Evolutionary conservation across 352 stramenopile genomes (phyloP), one percentile per base, ranked within the genome.

Genomic region (Globisporangium spiculum): DNA sequence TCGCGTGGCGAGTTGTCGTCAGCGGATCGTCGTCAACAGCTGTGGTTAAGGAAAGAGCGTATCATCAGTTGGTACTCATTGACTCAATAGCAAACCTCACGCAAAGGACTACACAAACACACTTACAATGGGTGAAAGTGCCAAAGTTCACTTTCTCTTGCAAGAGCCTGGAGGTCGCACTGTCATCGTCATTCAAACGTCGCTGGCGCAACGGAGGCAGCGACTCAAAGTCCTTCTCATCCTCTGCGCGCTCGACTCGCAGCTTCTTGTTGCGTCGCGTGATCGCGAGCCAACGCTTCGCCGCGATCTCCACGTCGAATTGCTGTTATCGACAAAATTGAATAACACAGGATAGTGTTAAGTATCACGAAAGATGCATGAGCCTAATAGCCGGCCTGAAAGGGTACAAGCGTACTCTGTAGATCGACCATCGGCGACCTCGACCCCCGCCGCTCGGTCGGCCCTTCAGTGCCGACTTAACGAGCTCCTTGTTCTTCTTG

Each of bases 371-470:
- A 32, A 32, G 30, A 2, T 26, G 36, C 0, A 41, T 32, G 36
- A 10, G 36, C 14, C 5, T 32, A 46, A 50, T 20, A 44, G 24
- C 32, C 60, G 59, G 5, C 9, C 12, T 46, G 2, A 12, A 46
- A 9, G 10, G 16, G 22, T 59, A 48, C 22, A 34, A 46, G 75
- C 68, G 63, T 75, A 92, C 85, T 32, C 75, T 70, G 67, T 88
- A 93, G 68, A 93, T 79, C 10, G 82, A 91, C 85, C 85, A 93
- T 14, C 78, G 75, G 2, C 80, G 80, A 12, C 78, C 75, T 18
- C 77, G 77, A 3, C 76, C 73, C 59, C 78, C 77, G 64, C 79
- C 77, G 2, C 79, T 64, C 26, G 79, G 75, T 18, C 74, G 70
- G 1, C 84, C 80, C 30, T 84, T 84, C 3, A 92, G 64, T 44